Evolutionary conservation across 768 basidiomycete genomes (phyloP).

Genomic region (Lanmaoa rubissima): DNA sequence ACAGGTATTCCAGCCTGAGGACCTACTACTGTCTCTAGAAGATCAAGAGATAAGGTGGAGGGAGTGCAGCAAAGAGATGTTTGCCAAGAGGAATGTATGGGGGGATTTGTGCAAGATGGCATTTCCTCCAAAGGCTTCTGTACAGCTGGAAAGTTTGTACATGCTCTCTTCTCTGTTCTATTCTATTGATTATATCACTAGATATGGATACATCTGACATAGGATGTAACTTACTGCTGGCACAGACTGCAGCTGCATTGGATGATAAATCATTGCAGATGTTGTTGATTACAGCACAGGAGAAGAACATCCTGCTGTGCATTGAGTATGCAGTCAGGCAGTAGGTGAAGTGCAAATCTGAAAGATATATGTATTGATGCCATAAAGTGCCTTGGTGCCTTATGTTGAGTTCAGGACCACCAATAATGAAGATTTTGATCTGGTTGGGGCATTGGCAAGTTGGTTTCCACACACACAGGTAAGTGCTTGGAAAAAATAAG

Average conservation of each 20-base stretch:
- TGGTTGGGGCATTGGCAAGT: background rate
- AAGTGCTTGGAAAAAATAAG: background rate
- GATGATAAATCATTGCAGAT: background rate
- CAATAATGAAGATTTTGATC: background rate
- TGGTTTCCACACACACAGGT: background rate
- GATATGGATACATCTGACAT: background rate
- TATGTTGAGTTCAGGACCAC: background rate
- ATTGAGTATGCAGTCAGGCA: background rate
- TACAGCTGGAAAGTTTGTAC: background rate
- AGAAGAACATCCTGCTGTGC: background rate
- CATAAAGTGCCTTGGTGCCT: background rate
- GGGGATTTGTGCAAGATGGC: background rate
- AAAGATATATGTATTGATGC: background rate
- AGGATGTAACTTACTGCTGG: background rate
- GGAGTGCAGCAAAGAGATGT: background rate
- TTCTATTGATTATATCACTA: background rate
- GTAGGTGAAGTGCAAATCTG: background rate
- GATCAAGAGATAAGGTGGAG: background rate
- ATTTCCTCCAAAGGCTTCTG: background rate
- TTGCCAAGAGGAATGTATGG: background rate
- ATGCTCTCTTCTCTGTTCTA: background rate
- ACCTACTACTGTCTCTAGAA: background rate
- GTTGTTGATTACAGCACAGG: background rate
- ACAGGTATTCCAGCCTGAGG: background rate
- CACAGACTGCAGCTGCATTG: background rate